Evolutionary conservation across 306 rosid genomes (phyloP), one percentile per base, ranked within the genome.

Genomic region (Dalbergia cochinchinensis): DNA sequence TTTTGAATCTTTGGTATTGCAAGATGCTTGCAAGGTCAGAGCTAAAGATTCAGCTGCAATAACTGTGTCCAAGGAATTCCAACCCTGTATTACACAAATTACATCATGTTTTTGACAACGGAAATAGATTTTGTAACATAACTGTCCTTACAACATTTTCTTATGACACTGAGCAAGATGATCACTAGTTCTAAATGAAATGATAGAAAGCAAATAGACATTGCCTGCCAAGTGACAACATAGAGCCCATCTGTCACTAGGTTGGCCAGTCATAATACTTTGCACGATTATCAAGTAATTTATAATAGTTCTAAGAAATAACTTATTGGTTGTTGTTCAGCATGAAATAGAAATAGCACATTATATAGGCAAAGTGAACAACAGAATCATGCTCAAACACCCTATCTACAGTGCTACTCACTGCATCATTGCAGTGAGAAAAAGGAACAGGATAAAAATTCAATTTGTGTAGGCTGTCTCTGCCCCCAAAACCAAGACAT

Each of bases 41-140:
- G 98, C 98, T 63, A 94, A 83, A 61, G 90, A 84, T 69, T 94
- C 97, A 33, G 97, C 98, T 34, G 87, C 88, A 82, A 84, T 78
- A 82, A 88, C 80, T 47, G 97, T 91, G 70, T 88, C 97, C 90
- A 91, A 74, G 41, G 94, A 91, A 85, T 80, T 77, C 97, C 97
- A 94, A 63, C 94, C 98, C 97, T 94, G 84, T 19, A 50, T 53
- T 31, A 41, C 83, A 79, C 54, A 50, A 82, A 75, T 63, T 63
- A 63, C 67, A 59, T 72, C 59, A 34, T 69, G 14, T 19, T 64
- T 70, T 74, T 78, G 1, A 78, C 8, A 9, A 51, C 11, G 55
- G 62, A 78, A 79, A 73, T 37, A 65, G 11, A 80, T 34, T 20
- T 71, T 11, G 22, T 11, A 6, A 68, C 50, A 77, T 60, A 54